These are phyloP conservation scores for Leptodermis oblonga DNA, from an alignment of 257 asterid genomes.

Conservation along the genomic window DNA sequence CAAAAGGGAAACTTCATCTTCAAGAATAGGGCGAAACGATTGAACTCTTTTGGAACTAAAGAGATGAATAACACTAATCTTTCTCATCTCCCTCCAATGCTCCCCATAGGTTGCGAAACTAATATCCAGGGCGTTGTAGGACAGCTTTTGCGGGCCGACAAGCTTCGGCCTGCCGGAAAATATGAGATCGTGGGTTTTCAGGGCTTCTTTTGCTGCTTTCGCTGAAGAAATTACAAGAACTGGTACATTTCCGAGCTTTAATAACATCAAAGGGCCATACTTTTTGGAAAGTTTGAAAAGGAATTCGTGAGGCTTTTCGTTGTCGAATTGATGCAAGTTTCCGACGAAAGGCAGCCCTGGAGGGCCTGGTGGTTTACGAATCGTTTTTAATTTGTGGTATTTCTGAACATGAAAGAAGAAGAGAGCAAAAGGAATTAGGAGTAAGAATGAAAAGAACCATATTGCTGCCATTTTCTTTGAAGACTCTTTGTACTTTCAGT, in stretches of 20 bases:
- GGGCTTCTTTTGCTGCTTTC: neutral
- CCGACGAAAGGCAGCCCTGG: slow-evolving; percentile 1
- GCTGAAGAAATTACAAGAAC: neutral
- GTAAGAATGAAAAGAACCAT: too few species aligned
- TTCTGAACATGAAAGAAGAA: neutral
- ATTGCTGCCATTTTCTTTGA: too few species aligned
- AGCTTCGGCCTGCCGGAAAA: neutral
- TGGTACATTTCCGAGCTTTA: neutral
- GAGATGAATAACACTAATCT: slow-evolving; percentile 20
- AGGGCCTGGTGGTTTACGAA: slow-evolving; percentile 1
- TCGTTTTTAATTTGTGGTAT: neutral
- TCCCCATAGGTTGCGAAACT: slow-evolving; percentile 2
- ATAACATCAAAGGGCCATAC: neutral
- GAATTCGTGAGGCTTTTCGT: neutral
- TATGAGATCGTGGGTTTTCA: neutral
- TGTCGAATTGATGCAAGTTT: slow-evolving; percentile 8
- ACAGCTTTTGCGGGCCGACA: neutral
- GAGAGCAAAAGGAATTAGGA: too few species aligned
- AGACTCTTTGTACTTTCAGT: too few species aligned
- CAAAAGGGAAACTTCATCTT: neutral
- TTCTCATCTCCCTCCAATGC: slow-evolving; percentile 3
- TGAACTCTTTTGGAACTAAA: neutral
- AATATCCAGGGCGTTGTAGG: slow-evolving; percentile 6
- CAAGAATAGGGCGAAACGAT: neutral
- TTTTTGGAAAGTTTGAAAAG: neutral